Percentiles rank a stretch among this genome's conserved stretches.
These are phyloP conservation scores for Rhizopogon hawkerae DNA, from an alignment of 1,284 basidiomycete genomes.

Conservation along the genomic window DNA sequence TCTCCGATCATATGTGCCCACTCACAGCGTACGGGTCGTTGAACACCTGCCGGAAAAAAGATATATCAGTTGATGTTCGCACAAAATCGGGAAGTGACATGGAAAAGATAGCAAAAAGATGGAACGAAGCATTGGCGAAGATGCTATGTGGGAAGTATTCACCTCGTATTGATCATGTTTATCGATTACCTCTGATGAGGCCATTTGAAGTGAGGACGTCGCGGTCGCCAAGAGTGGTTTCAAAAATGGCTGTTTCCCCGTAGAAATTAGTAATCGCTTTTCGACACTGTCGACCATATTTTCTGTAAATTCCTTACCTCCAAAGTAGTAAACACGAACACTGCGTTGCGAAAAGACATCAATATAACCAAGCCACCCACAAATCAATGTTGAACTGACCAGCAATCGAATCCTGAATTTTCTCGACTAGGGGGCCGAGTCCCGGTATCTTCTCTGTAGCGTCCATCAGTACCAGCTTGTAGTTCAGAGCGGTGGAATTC, in stretches of 20 bases:
- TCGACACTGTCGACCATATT: no score
- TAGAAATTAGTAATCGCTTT: conserved; percentile 1
- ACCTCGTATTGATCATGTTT: conserved; percentile 74
- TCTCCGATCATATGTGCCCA: conserved; percentile 7
- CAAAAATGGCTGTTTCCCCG: conserved; percentile 54
- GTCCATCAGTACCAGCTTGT: neutral
- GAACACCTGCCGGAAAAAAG: conserved; percentile 45
- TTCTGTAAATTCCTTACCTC: conserved; percentile 37
- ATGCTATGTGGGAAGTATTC: neutral
- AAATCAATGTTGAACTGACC: conserved; percentile 29
- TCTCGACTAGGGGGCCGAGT: conserved; percentile 67
- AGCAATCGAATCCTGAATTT: conserved; percentile 70
- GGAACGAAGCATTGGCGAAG: no score
- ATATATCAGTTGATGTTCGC: neutral
- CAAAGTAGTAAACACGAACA: conserved; percentile 76
- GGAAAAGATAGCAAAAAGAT: neutral
- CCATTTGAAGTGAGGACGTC: conserved; percentile 49
- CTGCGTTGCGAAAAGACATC: conserved; percentile 24
- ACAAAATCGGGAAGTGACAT: neutral
- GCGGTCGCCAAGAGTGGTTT: conserved; percentile 65
- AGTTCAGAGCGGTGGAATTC: conserved; percentile 22
- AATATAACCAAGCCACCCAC: neutral
- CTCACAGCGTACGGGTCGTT: conserved; percentile 67
- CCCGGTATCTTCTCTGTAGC: conserved; percentile 61
- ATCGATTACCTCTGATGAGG: conserved; percentile 73